Evolutionary conservation across 1,284 basidiomycete genomes (phyloP), one percentile per base, ranked within the genome.

Genomic region (Rhodotorula sp.): DNA sequence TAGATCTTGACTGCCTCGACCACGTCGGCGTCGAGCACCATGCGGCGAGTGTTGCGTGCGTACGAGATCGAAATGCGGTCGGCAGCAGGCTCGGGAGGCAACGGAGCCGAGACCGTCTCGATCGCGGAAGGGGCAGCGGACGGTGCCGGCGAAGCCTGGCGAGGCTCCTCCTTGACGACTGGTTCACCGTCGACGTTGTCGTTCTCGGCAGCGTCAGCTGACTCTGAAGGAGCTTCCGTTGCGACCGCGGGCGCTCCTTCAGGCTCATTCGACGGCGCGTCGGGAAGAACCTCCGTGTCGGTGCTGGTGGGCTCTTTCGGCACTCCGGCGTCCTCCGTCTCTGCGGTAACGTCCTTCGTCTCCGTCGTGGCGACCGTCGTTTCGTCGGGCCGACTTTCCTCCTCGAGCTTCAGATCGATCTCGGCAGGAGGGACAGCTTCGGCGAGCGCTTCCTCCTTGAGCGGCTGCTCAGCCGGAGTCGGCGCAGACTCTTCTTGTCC

Each of bases 1-100:
- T 87, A 90, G 19, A 99, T 87, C 77, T 86, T 89, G 67, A 99
- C 85, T 69, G 85, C 86, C 58, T 91, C 87, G 49, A 97, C 91
- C 31, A 91, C 87, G 69, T 90, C 89, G 5, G 95, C 90, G 80
- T 98, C 91, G 70, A 98, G 86, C 38, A 95, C 89, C 60, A 99
- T 85, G 50, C 95, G 86, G 68, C 92, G 85, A 68, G 89, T 88
- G 61, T 92, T 92, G 56, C 89, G 89, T 71, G 93, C 93, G 81
- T 95, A 99, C 1, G 95, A 90, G 78, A 97, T 91, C 19, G 92
- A 95, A n/a, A 97, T 79, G 28, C 85, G 80, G 78, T 86, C 83
- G 65, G 80, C 68, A 8, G 79, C 77, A 4, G 80, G 78, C 69
- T 82, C 81, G 15, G 83, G 81, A 12, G 79, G 78, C 2, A 63